Base-by-base conservation (phyloP, 176 grass and related monocot genomes). In the Themeda triandra region DNA sequence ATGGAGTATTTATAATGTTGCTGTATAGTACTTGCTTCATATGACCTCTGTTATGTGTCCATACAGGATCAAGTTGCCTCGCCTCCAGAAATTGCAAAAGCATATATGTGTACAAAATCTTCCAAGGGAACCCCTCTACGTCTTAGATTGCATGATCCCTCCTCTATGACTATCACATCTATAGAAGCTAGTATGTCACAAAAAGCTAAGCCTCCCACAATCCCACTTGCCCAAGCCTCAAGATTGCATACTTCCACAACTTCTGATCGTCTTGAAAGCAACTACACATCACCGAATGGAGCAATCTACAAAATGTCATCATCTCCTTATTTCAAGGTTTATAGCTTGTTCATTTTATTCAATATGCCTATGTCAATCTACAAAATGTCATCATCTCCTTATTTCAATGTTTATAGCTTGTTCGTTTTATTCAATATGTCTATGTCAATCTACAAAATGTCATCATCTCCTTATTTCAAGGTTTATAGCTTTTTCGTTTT, bases 401-500 rank as follows among this genome's bases (percentile, higher is more conserved):
- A n/a, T n/a, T n/a, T n/a, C n/a, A n/a, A n/a, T n/a, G n/a, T n/a
- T n/a, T n/a, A n/a, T n/a, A n/a, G n/a, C n/a, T n/a, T n/a, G n/a
- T n/a, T n/a, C n/a, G n/a, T n/a, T n/a, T n/a, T n/a, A n/a, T n/a
- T n/a, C n/a, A n/a, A n/a, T n/a, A n/a, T n/a, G n/a, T n/a, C n/a
- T n/a, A n/a, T n/a, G n/a, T n/a, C 72, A 59, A 75, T 89, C 73
- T 74, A 87, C 33, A 94, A 71, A 91, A 87, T 89, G 86, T 77
- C 92, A 74, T 83, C 60, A 0, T 87, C 92, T 70, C 80, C 92
- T 82, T 91, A 91, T 73, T 91, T 94, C 65, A 91, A 94, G 86
- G 86, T 88, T 41, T 42, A 33, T 77, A 40, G 41, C 66, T 71
- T 56, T 12, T 76, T 78, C 28, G 8, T 7, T 91, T 68, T 44